These are phyloP conservation scores for Exophiala spinifera DNA, from an alignment of 2,329 filamentous ascomycete genomes.

Conservation along the genomic window DNA sequence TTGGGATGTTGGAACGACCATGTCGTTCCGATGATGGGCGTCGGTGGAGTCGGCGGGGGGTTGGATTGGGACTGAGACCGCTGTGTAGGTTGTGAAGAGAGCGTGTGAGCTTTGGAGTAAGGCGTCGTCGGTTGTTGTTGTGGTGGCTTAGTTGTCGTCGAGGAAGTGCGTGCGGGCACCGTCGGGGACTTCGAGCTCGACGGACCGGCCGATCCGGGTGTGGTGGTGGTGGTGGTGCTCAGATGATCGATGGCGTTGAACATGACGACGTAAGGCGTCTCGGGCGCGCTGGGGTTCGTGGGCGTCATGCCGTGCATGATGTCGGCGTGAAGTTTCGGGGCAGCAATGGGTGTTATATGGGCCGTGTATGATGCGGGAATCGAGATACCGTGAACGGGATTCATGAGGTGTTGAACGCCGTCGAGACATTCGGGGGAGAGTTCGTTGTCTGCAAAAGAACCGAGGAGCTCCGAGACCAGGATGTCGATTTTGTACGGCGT, in stretches of 20 bases:
- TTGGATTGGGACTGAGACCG: conserved; percentile 27
- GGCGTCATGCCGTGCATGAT: conserved; percentile 59
- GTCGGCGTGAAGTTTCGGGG: conserved; percentile 80
- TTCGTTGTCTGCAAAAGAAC: conserved; percentile 96
- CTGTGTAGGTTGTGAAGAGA: conserved; percentile 22
- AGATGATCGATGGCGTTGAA: conserved; percentile 87
- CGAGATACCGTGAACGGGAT: conserved; percentile 76
- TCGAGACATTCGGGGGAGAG: conserved; percentile 94
- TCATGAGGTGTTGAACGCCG: conserved; percentile 88
- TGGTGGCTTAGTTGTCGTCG: too few species aligned
- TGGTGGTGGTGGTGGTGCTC: conserved; percentile 63
- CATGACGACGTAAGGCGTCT: conserved; percentile 93
- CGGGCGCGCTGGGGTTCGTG: conserved; percentile 69
- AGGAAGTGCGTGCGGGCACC: too few species aligned
- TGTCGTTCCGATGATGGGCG: conserved; percentile 42
- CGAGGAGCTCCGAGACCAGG: conserved; percentile 86
- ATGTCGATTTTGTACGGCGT: conserved; percentile 66
- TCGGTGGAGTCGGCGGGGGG: conserved; percentile 31
- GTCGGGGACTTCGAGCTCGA: background rate
- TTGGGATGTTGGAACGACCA: conserved; percentile 44
- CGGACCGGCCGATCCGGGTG: background rate
- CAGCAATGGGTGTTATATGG: conserved; percentile 85
- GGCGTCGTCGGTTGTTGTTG: conserved; percentile 1
- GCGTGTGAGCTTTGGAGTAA: conserved; percentile 15
- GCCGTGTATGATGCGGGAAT: conserved; percentile 93